A percentile compares a stretch with the other conserved stretches of the same genome.
These are phyloP conservation scores for Waltergamsia citrina DNA, from an alignment of 2,329 filamentous ascomycete species.

Conservation along the genomic window DNA sequence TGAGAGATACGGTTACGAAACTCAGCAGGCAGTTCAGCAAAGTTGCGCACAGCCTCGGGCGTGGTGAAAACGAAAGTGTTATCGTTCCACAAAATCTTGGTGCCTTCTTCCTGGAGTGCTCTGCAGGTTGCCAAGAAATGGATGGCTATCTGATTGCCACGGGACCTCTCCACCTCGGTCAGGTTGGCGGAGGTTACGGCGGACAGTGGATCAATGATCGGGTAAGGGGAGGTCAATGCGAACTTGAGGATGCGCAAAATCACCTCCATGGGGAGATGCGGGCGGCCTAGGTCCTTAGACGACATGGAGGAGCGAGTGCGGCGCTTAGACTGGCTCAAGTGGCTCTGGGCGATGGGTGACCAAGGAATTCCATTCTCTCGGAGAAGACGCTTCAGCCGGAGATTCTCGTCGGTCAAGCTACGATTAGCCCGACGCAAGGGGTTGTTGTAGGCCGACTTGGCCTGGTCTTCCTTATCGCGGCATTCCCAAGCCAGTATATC, in stretches of 20 bases:
- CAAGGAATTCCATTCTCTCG: constrained; percentile 43
- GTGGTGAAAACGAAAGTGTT: constrained; percentile 47
- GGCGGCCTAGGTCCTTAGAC: constrained; percentile 19
- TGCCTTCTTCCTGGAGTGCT: constrained; percentile 39
- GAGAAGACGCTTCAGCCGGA: constrained; percentile 38
- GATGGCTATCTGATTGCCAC: constrained; percentile 40
- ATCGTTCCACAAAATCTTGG: constrained; percentile 36
- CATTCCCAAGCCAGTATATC: constrained; percentile 33
- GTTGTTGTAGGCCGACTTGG: constrained; percentile 35
- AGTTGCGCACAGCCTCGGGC: constrained; percentile 36
- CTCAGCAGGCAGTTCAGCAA: constrained; percentile 31
- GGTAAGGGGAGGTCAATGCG: constrained; percentile 34
- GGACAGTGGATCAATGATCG: constrained; percentile 46
- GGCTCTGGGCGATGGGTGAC: constrained; percentile 27
- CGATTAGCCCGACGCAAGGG: constrained; percentile 37
- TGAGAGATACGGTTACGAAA: constrained; percentile 34
- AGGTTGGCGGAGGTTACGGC: constrained; percentile 31
- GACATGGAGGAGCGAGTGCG: constrained; percentile 20
- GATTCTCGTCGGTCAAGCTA: constrained; percentile 36
- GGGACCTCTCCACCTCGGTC: constrained; percentile 29
- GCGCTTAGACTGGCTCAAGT: constrained; percentile 20
- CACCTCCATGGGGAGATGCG: constrained; percentile 41
- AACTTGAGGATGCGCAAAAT: constrained; percentile 41
- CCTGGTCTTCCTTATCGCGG: constrained; percentile 41
- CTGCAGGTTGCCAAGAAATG: constrained; percentile 42